Percentiles rank a stretch among this genome's conserved stretches.
Conservation (phyloP, 768 basidiomycete species). For the Mycena kentingensis region DNA sequence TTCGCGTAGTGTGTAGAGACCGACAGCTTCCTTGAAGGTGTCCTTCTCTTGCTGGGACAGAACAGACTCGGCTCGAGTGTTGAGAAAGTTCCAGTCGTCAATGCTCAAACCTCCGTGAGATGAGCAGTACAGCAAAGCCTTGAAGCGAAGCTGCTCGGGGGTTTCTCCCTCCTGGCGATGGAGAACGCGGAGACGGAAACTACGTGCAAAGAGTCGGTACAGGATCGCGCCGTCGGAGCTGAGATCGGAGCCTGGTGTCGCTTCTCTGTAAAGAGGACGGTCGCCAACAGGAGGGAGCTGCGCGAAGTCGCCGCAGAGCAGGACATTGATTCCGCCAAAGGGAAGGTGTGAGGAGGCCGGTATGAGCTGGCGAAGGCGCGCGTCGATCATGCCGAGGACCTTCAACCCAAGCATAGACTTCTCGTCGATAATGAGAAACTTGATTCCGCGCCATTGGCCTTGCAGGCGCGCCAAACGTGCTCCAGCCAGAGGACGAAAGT, state of each 20-base stretch:
- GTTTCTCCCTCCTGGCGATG: constrained; percentile 11
- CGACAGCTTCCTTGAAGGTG: constrained; percentile 8
- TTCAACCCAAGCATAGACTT: constrained; percentile 11
- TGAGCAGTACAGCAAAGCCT: constrained; percentile 1
- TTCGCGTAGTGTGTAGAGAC: constrained; percentile 10
- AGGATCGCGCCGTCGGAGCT: constrained; percentile 7
- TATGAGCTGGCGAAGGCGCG: constrained; percentile 8
- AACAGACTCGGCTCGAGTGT: background rate
- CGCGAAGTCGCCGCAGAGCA: constrained; percentile 16
- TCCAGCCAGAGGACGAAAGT: background rate
- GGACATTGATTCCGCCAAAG: constrained; percentile 9
- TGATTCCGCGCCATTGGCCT: background rate
- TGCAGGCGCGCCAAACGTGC: background rate
- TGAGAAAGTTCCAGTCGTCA: constrained; percentile 6
- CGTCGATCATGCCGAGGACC: constrained; percentile 9
- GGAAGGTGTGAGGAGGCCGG: no score
- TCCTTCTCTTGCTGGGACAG: background rate
- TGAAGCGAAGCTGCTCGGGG: constrained; percentile 6
- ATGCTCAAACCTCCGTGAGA: constrained; percentile 6
- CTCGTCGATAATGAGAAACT: constrained; percentile 7
- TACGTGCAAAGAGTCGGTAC: constrained; percentile 8
- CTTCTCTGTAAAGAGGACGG: constrained; percentile 7
- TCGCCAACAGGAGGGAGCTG: constrained; percentile 20
- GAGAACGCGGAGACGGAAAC: constrained; percentile 4
- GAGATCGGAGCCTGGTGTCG: background rate